Percentiles rank a stretch among this genome's conserved stretches.
phyloP scores from a whole-genome alignment of 305 asterid species.

The Euphrasia arctica region DNA sequence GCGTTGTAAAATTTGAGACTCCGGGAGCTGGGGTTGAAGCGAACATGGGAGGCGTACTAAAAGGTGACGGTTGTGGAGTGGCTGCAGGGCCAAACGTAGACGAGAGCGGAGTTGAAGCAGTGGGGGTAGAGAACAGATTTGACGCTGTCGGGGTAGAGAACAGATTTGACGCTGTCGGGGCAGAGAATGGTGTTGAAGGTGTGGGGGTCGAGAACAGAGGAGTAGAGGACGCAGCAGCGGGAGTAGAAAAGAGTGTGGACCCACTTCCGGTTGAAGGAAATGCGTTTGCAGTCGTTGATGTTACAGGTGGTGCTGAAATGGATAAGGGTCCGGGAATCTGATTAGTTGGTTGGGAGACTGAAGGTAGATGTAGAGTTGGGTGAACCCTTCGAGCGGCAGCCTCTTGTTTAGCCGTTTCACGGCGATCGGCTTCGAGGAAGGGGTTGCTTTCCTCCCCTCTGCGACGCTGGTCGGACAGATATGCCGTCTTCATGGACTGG shows the following conservation, averaged over 20 bases:
- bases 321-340: conserved; percentile 50
- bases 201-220: conserved; percentile 72
- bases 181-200: conserved; percentile 47
- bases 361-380: conserved; percentile 85
- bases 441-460: conserved; percentile 82
- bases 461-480: conserved; percentile 84
- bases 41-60: conserved; percentile 55
- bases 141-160: conserved; percentile 73
- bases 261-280: conserved; percentile 67
- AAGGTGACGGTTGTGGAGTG: conserved; percentile 68
- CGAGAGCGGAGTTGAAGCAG: conserved; percentile 29
- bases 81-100: conserved; percentile 61
- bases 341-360: conserved; percentile 56
- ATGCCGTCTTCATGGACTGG: conserved; percentile 94
- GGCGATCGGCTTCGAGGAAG: conserved; percentile 92
- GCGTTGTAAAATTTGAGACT: conserved; percentile 55
- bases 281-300: conserved; percentile 43
- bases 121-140: neutral
- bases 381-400: conserved; percentile 95
- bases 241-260: conserved; percentile 63
- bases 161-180: conserved; percentile 53
- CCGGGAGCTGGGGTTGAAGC: conserved; percentile 72
- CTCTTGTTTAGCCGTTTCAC: conserved; percentile 90
- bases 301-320: conserved; percentile 54
- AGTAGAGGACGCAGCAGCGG: conserved; percentile 54